Evolutionary conservation across 495 filamentous ascomycete species (phyloP).

Genomic region (Trichoderma orchidacearum): DNA sequence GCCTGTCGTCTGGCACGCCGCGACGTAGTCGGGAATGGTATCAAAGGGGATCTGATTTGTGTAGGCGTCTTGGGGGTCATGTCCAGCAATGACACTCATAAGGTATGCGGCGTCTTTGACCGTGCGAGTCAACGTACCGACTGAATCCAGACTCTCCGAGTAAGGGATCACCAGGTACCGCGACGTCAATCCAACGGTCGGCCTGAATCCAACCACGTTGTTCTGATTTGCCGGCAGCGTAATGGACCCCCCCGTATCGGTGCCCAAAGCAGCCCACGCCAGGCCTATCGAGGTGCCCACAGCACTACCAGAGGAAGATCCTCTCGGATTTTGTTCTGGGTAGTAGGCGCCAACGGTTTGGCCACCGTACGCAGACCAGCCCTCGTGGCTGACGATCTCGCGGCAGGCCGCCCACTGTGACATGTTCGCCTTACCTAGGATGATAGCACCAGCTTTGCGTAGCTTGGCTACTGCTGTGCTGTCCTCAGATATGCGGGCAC

Average conservation of each 20-base stretch:
- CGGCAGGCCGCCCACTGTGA: slow-evolving; percentile 27
- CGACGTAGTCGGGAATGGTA: slow-evolving; percentile 27
- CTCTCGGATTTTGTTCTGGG: slow-evolving; percentile 12
- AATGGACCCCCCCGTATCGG: slow-evolving; percentile 23
- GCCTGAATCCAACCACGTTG: slow-evolving; percentile 46
- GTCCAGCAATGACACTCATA: slow-evolving; percentile 47
- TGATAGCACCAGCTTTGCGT: slow-evolving; percentile 27
- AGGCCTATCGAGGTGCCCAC: slow-evolving; percentile 18
- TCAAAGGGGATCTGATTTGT: slow-evolving; percentile 25
- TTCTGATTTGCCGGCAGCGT: slow-evolving; percentile 22
- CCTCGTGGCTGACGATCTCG: slow-evolving; percentile 17
- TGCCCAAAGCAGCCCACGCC: slow-evolving; percentile 12
- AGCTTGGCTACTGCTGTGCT: slow-evolving; percentile 27
- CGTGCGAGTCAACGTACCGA: slow-evolving; percentile 49
- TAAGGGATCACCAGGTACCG: slow-evolving; percentile 50
- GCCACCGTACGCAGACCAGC: slow-evolving; percentile 26
- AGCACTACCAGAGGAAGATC: slow-evolving; percentile 19
- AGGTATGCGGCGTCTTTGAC: slow-evolving; percentile 55
- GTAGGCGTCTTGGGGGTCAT: slow-evolving; percentile 33
- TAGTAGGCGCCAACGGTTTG: slow-evolving; percentile 25
- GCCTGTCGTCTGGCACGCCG: slow-evolving; percentile 33
- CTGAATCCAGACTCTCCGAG: slow-evolving; percentile 47
- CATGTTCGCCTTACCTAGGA: slow-evolving; percentile 28
- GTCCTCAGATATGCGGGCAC: slow-evolving; percentile 26
- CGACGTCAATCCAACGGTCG: slow-evolving; percentile 52